Conservation (phyloP, 2,329 filamentous ascomycete genomes). For the Paramyrothecium roridum region DNA sequence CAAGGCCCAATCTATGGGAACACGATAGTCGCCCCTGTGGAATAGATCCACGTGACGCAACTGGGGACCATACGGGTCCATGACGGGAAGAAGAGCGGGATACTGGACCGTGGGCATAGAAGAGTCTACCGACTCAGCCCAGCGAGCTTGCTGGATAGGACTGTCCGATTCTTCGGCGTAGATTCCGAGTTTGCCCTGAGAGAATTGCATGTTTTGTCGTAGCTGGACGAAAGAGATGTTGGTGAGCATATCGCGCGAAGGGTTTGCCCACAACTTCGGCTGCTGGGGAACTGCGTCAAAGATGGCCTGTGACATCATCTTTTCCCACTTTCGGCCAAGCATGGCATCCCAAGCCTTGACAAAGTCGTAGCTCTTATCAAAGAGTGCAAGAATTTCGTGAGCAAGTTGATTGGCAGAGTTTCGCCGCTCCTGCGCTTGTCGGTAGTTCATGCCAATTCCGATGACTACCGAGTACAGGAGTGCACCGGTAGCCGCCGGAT, state of each 20-base stretch:
- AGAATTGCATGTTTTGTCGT: constrained; percentile 46
- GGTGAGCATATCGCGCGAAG: constrained; percentile 50
- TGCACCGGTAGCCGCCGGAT: constrained; percentile 52
- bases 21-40: too few relatives aligned
- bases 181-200: constrained; percentile 64
- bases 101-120: too few relatives aligned
- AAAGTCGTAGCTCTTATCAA: constrained; percentile 50
- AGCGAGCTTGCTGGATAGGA: constrained; percentile 56
- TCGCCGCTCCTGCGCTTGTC: constrained; percentile 49
- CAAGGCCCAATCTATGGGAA: constrained; percentile 43
- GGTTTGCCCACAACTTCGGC: constrained; percentile 52
- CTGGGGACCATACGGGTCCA: too few relatives aligned
- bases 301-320: too few relatives aligned
- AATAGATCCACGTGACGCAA: too few relatives aligned
- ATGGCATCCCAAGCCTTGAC: too few relatives aligned
- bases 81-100: too few relatives aligned
- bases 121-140: constrained; percentile 45
- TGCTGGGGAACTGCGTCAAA: too few relatives aligned
- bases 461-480: constrained; percentile 45
- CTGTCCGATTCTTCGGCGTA: constrained; percentile 62
- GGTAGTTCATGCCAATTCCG: constrained; percentile 41
- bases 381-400: constrained; percentile 41
- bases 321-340: too few relatives aligned
- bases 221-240: constrained; percentile 52
- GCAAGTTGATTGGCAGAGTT: constrained; percentile 49